Evolutionary conservation across 1,139 yeast genomes (phyloP), one percentile per base, ranked within the genome.

Genomic region (Candida pseudoviswanathii): DNA sequence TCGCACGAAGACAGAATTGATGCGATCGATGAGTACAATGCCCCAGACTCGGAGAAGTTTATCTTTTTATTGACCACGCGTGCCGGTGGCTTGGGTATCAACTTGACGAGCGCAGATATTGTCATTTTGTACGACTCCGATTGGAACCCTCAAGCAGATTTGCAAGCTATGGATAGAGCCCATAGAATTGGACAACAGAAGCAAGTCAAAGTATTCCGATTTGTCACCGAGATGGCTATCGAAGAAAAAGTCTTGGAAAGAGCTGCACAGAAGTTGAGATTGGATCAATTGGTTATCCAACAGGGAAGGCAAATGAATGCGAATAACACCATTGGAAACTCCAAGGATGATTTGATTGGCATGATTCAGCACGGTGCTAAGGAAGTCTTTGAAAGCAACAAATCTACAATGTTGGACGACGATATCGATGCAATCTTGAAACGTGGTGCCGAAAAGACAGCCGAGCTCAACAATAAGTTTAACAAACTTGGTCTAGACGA

Each of bases 301-400:
- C 97, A 94, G 65, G 97, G 97, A 9, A 78, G 97, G 54, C 76
- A 83, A 27, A 66, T 76, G 34, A 67, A 61, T 52, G 71, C 65
- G 51, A 75, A 70, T 50, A 70, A 71, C 30, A 57, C 63, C 4
- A 61, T 67, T 40, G 73, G 73, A 16, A 82, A 78, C 52, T 71
- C 84, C 7, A 89, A 90, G 61, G 97, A 90, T 59, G 98, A 94
- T 60, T 78, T 94, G 58, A 77, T 94, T 22, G 88, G 87, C 43
- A 94, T 94, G 98, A 94, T 94, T 66, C 97, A 94, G 65, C 97
- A 89, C 65, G 99, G 99, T 56, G 99, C 98, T 1, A 86, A 89
- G 58, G 84, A 85, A 50, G 95, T 94, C 5, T 87, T 94, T 63
- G 86, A 84, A 52, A 70, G 77, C 27, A 66, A 74, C 34, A 70